phyloP scores from a whole-genome alignment of 345 rosid species.

The Populus alba region DNA sequence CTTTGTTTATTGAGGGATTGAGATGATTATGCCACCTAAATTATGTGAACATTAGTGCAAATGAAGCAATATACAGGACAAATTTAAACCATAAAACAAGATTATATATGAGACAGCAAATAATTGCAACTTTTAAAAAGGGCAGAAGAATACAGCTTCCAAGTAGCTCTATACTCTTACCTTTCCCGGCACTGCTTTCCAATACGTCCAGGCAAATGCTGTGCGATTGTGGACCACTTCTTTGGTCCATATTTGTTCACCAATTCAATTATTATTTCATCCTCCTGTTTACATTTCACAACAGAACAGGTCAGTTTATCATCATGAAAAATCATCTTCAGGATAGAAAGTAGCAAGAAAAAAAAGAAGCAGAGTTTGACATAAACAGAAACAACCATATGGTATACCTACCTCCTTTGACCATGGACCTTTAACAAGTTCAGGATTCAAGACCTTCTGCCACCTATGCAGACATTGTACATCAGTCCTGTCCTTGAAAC shows the following conservation, averaged over 20 bases:
- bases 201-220: constrained; percentile 92
- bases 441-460: constrained; percentile 99
- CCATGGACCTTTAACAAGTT: constrained; percentile 99
- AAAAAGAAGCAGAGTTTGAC: neutral
- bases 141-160: neutral
- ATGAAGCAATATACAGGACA: neutral
- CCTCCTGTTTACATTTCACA: constrained; percentile 58
- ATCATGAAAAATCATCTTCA: neutral
- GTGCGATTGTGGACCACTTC: constrained; percentile 98
- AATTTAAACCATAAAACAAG: neutral
- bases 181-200: constrained; percentile 98
- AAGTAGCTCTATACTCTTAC: constrained; percentile 29
- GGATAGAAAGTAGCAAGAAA: neutral
- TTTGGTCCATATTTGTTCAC: constrained; percentile 84
- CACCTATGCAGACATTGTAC: constrained; percentile 99
- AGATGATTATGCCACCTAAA: constrained; percentile 99
- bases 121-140: neutral
- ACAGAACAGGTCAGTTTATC: neutral
- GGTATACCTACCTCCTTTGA: constrained; percentile 96
- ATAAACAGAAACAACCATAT: constrained; percentile 8
- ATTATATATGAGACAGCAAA: neutral
- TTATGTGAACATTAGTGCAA: constrained; percentile 14
- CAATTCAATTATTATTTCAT: constrained; percentile 75
- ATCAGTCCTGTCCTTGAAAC: constrained; percentile 98
- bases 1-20: constrained; percentile 91